Conservation (phyloP, 441 rosid species). For the Jatropha podagrica region DNA sequence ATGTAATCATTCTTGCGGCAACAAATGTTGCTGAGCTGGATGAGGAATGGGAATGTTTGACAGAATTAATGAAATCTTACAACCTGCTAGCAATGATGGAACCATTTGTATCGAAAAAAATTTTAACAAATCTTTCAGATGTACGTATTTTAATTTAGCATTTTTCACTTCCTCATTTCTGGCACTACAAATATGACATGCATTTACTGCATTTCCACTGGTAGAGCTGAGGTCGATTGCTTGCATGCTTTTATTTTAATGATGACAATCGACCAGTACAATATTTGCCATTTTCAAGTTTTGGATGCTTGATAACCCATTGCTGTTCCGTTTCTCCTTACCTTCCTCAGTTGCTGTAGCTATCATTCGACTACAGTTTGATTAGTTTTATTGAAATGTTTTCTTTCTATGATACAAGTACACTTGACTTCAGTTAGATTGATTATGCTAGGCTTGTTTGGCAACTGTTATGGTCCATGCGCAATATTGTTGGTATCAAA, state of each 20-base stretch:
- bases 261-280: not conserved
- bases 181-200: not conserved
- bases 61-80: constrained; percentile 46
- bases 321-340: not conserved
- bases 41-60: constrained; percentile 81
- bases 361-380: not conserved
- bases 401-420: not conserved
- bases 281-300: not conserved
- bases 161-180: not conserved
- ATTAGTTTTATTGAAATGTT: not conserved
- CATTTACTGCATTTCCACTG: not conserved
- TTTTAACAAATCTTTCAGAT: constrained; percentile 60
- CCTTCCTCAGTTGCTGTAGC: not conserved
- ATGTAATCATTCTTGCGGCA: constrained; percentile 69
- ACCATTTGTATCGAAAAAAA: constrained; percentile 50
- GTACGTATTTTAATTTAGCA: constrained; percentile 39
- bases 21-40: constrained; percentile 72
- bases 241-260: not conserved
- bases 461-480: not conserved
- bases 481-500: not conserved
- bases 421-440: too few species aligned
- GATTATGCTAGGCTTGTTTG: not conserved
- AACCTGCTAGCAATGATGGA: constrained; percentile 48
- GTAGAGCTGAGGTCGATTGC: not conserved
- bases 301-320: not conserved